A percentile compares a stretch with the other conserved stretches of the same genome.
phyloP scores from a whole-genome alignment of 495 filamentous ascomycete species.

The Trichoderma asperelloides region DNA sequence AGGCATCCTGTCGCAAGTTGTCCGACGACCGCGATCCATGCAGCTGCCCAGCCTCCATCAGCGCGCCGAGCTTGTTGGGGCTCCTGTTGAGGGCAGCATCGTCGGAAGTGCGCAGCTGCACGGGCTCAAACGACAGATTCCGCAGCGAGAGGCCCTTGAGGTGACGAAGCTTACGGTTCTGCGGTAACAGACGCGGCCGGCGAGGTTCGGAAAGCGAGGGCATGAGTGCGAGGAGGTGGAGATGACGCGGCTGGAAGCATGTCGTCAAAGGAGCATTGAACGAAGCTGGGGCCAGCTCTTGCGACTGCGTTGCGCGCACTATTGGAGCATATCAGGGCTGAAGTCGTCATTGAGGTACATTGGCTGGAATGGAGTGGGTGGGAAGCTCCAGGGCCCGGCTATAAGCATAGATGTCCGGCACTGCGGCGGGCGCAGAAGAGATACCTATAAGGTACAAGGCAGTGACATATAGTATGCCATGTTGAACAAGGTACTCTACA shows the following conservation, averaged over 20 bases:
- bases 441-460: neutral
- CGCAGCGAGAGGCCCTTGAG: slow-evolving; percentile 79
- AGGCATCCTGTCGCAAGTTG: slow-evolving; percentile 40
- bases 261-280: neutral
- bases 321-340: neutral
- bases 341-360: neutral
- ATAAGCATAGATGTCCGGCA: neutral
- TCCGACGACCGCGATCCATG: slow-evolving; percentile 64
- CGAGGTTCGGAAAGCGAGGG: slow-evolving; percentile 25
- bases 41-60: slow-evolving; percentile 49
- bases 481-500: too few relatives aligned
- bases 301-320: neutral
- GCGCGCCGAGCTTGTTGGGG: slow-evolving; percentile 57
- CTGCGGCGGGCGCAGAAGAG: too few relatives aligned
- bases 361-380: neutral
- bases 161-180: slow-evolving; percentile 87
- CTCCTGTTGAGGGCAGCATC: slow-evolving; percentile 74
- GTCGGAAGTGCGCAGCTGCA: slow-evolving; percentile 69
- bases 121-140: slow-evolving; percentile 61
- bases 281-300: neutral
- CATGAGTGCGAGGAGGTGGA: slow-evolving; percentile 13
- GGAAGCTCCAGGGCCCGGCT: neutral
- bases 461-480: too few relatives aligned
- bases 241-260: neutral
- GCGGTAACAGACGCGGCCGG: slow-evolving; percentile 39